These are phyloP conservation scores for Myxozyma vanderwaltii DNA, from an alignment of 805 yeast genomes.

Conservation along the genomic window DNA sequence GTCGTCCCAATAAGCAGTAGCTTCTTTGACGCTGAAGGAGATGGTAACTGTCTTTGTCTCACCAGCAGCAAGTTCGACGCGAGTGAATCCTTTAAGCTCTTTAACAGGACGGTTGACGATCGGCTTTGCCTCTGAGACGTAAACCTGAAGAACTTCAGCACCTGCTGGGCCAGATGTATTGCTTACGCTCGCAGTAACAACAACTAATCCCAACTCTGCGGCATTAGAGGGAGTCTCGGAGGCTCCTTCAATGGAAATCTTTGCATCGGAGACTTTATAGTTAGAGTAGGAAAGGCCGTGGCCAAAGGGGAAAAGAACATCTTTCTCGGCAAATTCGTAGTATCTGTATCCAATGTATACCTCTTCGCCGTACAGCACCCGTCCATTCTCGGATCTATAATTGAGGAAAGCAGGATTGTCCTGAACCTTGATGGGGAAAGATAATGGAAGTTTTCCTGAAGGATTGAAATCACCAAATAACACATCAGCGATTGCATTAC, in stretches of 20 bases:
- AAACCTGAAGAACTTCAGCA: conserved; percentile 59
- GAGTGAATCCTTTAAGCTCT: conserved; percentile 61
- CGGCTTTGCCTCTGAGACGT: conserved; percentile 47
- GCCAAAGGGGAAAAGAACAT: conserved; percentile 63
- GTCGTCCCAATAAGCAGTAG: conserved; percentile 58
- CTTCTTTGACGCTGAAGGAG: conserved; percentile 51
- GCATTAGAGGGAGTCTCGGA: neutral
- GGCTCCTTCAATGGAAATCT: conserved; percentile 15
- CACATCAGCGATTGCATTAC: conserved; percentile 61
- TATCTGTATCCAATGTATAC: conserved; percentile 64
- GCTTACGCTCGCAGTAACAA: conserved; percentile 3
- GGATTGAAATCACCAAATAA: conserved; percentile 63
- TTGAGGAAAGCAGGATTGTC: conserved; percentile 62
- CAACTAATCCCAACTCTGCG: neutral
- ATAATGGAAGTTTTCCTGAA: conserved; percentile 57
- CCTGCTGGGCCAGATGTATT: conserved; percentile 48
- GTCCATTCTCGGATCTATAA: conserved; percentile 55
- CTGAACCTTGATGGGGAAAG: conserved; percentile 55
- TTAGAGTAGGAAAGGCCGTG: conserved; percentile 67
- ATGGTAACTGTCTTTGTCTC: conserved; percentile 47
- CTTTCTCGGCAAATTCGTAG: conserved; percentile 55
- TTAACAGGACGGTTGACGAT: conserved; percentile 55
- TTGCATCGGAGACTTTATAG: conserved; percentile 60
- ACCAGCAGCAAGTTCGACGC: conserved; percentile 48
- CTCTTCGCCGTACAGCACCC: conserved; percentile 64